These are phyloP conservation scores for Blastobotrys aristatus DNA, from an alignment of 1,139 yeast genomes.

Conservation along the genomic window DNA sequence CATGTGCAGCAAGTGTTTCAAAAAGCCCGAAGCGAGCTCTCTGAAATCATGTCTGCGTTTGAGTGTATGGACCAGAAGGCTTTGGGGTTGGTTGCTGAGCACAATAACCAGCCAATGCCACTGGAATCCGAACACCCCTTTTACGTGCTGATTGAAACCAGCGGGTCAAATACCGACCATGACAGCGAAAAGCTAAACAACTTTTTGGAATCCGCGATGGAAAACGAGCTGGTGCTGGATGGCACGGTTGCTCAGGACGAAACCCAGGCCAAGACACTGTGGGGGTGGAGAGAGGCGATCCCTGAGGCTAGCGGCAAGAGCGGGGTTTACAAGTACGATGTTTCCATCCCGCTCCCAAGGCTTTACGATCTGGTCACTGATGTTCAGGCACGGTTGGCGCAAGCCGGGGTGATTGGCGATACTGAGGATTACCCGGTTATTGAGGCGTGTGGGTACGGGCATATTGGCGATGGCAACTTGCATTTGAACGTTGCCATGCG, in stretches of 20 bases:
- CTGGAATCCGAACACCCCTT: constrained; percentile 76
- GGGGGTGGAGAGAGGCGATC: constrained; percentile 94
- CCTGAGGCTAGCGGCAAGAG: constrained; percentile 81
- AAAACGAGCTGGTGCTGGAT: constrained; percentile 73
- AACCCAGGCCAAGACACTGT: constrained; percentile 70
- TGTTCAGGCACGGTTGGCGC: constrained; percentile 52
- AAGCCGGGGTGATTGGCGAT: constrained; percentile 56
- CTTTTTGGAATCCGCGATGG: constrained; percentile 81
- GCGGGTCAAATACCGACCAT: constrained; percentile 80
- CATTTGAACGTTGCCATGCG: constrained; percentile 92
- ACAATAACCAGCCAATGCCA: constrained; percentile 55
- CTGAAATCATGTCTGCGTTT: constrained; percentile 86
- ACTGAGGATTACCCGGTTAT: constrained; percentile 73
- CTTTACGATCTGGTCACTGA: constrained; percentile 79
- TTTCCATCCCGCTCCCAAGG: constrained; percentile 75
- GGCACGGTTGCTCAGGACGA: constrained; percentile 97
- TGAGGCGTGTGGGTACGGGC: constrained; percentile 91
- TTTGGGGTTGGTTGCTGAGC: constrained; percentile 58
- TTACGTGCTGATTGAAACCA: constrained; percentile 85
- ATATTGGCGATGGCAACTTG: constrained; percentile 91
- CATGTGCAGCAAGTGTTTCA: constrained; percentile 77
- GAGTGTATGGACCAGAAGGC: constrained; percentile 89
- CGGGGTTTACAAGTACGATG: constrained; percentile 96
- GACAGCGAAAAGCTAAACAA: constrained; percentile 52
- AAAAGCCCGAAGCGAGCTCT: constrained; percentile 70